Conservation (phyloP, 2,329 filamentous ascomycete species). For the Dactylellina sp. region DNA sequence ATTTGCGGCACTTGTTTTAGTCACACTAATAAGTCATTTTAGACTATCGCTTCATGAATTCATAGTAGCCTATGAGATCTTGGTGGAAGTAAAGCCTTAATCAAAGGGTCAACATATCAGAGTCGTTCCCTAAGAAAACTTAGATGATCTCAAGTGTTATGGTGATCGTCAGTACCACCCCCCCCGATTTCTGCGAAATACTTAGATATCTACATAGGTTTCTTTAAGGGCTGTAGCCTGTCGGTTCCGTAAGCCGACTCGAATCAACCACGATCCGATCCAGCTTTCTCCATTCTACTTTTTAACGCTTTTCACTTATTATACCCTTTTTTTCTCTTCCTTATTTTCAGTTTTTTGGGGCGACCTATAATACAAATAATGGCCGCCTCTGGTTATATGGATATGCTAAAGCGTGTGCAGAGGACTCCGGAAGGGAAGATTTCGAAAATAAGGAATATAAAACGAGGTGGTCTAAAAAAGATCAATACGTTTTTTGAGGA, state of each 20-base stretch:
- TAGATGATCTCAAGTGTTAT: no score
- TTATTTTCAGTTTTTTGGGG: no score
- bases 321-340: not conserved
- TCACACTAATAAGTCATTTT: no score
- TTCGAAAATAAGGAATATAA: conserved; percentile 1
- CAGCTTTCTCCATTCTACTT: not conserved
- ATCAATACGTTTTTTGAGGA: not conserved
- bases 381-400: not conserved
- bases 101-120: no score
- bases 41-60: no score
- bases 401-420: not conserved
- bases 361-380: conserved; percentile 1
- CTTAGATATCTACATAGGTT: not conserved
- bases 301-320: not conserved
- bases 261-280: not conserved
- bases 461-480: not conserved
- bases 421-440: conserved; percentile 12
- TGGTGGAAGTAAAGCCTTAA: no score
- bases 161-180: no score
- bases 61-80: no score
- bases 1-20: no score
- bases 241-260: not conserved
- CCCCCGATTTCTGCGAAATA: no score
- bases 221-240: not conserved
- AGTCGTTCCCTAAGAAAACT: no score